Base-by-base conservation (phyloP, 129 eudicot species). In the Flaveria linearis region DNA sequence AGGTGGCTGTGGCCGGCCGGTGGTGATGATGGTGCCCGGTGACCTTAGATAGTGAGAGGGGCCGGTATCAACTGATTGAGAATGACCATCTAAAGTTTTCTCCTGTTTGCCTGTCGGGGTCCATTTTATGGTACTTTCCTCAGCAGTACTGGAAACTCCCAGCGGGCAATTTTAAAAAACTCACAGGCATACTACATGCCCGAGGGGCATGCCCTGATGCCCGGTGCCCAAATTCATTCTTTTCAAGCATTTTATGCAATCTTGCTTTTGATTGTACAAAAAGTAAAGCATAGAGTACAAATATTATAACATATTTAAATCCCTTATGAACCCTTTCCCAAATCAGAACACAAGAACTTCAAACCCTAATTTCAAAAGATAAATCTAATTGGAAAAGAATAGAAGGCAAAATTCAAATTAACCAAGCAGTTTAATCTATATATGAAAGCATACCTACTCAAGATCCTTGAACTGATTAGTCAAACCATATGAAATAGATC, bases 41-140 rank as follows among this genome's bases (percentile, higher is more conserved):
- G n/a, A n/a, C n/a, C n/a, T n/a, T n/a, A n/a, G n/a, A n/a, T n/a
- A n/a, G n/a, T n/a, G n/a, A n/a, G n/a, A n/a, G n/a, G n/a, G n/a
- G n/a, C n/a, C n/a, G n/a, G 92, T 70, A 85, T 93, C 98, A 68
- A 78, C 80, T 23, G 88, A 79, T 22, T 75, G 78, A 64, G 86
- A 53, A 80, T 80, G 92, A 87, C 76, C 89, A 74, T 81, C 84
- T 20, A 20, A 68, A 70, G 76, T 63, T 69, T 83, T 75, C 47
- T 80, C 86, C 76, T 67, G 74, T 68, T 90, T 94, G 73, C 80
- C 82, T 56, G 76, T 72, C 46, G 82, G 50, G n/a, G 78, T 71
- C 45, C 73, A 82, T 53, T 83, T 85, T 73, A 76, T 89, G 60
- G 50, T 78, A 33, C 64, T 61, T 65, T 83, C 87, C 28, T 50